Evolutionary conservation across 331 rosid species (phyloP).

Genomic region (Quercus phellos): DNA sequence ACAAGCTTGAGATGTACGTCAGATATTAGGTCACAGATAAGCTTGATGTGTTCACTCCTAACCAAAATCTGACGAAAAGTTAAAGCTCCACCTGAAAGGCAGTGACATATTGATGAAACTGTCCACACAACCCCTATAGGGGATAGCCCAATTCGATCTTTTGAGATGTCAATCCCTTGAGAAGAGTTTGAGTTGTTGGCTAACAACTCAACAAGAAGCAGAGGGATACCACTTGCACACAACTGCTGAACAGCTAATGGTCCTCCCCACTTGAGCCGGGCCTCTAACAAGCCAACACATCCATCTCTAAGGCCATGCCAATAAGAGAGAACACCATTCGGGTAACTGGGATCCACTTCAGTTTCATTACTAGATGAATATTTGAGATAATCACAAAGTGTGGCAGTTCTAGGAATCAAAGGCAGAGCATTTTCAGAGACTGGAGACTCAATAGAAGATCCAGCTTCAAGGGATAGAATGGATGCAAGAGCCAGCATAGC

Average conservation of each 20-base stretch:
- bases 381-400: slow-evolving; percentile 62
- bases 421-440: slow-evolving; percentile 78
- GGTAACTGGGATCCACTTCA: slow-evolving; percentile 34
- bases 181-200: slow-evolving; percentile 36
- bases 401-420: slow-evolving; percentile 69
- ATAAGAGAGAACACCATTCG: slow-evolving; percentile 48
- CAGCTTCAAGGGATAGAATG: slow-evolving; percentile 73
- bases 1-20: slow-evolving; percentile 73
- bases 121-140: slow-evolving; percentile 89
- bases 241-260: slow-evolving; percentile 91
- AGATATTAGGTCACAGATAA: slow-evolving; percentile 60
- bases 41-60: slow-evolving; percentile 62
- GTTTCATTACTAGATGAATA: slow-evolving; percentile 43
- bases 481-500: slow-evolving; percentile 90
- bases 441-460: slow-evolving; percentile 67
- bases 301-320: slow-evolving; percentile 93
- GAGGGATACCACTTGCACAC: slow-evolving; percentile 78
- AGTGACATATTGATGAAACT: slow-evolving; percentile 64
- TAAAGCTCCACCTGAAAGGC: slow-evolving; percentile 77
- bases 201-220: slow-evolving; percentile 64
- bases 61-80: slow-evolving; percentile 74
- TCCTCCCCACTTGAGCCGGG: slow-evolving; percentile 89
- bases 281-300: slow-evolving; percentile 81
- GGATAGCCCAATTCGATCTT: slow-evolving; percentile 65
- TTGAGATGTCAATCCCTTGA: slow-evolving; percentile 37